Base-by-base conservation (phyloP, 2,329 filamentous ascomycete genomes). In the Fusarium sp. region DNA sequence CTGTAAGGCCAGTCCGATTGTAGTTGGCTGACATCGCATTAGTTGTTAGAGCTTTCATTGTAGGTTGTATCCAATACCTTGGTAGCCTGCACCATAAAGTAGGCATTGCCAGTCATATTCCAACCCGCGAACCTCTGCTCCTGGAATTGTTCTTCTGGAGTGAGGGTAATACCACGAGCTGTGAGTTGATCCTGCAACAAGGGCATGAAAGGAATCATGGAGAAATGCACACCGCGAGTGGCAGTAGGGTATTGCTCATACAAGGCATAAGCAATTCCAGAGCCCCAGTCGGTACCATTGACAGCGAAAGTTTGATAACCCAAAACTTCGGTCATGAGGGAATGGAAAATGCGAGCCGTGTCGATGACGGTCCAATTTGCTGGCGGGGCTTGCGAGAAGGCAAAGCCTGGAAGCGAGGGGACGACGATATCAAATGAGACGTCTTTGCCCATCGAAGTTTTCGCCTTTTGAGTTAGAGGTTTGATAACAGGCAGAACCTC, bases 351-450 rank as follows among this genome's bases (percentile, higher is more conserved):
- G 0, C 80, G 76, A 8, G 83, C 80, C 2, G 80, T 83, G 62
- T 85, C 81, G 31, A 79, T 76, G 16, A 82, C 70, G 5, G 77
- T 82, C 82, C 83, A 84, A 3, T 56, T 63, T 5, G 66, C 70
- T 2, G 77, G 76, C 8, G 82, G 79, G 6, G 77, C 71, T 7
- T 74, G 73, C 2, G 81, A 83, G 67, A 80, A 84, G 20, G 77
- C 78, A 67, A 81, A 85, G 1, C 83, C 82, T 0, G 85, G 84
- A 5, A 86, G 81, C 73, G 2, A 85, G 70, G 29, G 80, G 75
- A 57, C 78, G 69, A 66, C 81, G 12, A 76, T 57, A 11, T 76
- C 49, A 59, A 76, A 76, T 3, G 68, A 49, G 2, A 66, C 61
- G 16, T 57, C 16, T 20, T 27, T 63, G 20, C 51, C 51, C 12